Percentiles rank a stretch among this genome's conserved stretches.
These are phyloP conservation scores for Plasmodiophora brassicae DNA, from an alignment of 208 protist genomes.

Conservation along the genomic window DNA sequence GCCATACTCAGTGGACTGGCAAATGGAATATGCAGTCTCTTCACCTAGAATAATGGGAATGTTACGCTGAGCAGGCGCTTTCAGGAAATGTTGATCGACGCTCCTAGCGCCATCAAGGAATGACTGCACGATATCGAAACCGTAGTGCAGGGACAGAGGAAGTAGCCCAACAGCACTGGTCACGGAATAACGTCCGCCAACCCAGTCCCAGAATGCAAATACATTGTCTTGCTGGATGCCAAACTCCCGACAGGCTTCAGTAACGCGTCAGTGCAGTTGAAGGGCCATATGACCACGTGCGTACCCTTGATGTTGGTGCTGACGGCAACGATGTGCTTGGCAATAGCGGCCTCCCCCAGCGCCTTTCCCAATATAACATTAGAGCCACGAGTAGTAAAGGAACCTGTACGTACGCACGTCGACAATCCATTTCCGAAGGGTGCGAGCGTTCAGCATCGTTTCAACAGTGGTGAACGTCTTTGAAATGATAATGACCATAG, in stretches of 20 bases:
- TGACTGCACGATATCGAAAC: slow-evolving; percentile 50
- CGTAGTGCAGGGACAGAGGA: slow-evolving; percentile 46
- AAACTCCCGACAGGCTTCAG: slow-evolving; percentile 46
- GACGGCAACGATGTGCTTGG: slow-evolving; percentile 50
- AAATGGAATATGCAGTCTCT: background rate
- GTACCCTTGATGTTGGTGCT: slow-evolving; percentile 35
- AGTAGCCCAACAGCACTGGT: slow-evolving; percentile 52
- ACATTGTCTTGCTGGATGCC: slow-evolving; percentile 56
- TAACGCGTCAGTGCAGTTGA: background rate
- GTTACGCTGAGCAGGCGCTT: slow-evolving; percentile 45
- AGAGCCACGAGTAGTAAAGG: background rate
- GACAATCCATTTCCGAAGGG: slow-evolving; percentile 42
- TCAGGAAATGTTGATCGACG: slow-evolving; percentile 59
- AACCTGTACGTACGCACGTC: background rate
- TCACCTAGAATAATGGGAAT: slow-evolving; percentile 52
- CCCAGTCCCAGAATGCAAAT: slow-evolving; percentile 65
- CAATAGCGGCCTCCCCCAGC: background rate
- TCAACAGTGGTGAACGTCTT: slow-evolving; percentile 58
- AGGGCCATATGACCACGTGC: background rate
- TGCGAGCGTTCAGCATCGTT: slow-evolving; percentile 50
- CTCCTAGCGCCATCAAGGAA: slow-evolving; percentile 52
- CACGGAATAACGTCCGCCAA: slow-evolving; percentile 58
- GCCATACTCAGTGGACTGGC: background rate
- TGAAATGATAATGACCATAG: slow-evolving; percentile 51
- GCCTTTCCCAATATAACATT: background rate